Base-by-base conservation (phyloP, 345 rosid genomes). In the Hypericum androsaemum region DNA sequence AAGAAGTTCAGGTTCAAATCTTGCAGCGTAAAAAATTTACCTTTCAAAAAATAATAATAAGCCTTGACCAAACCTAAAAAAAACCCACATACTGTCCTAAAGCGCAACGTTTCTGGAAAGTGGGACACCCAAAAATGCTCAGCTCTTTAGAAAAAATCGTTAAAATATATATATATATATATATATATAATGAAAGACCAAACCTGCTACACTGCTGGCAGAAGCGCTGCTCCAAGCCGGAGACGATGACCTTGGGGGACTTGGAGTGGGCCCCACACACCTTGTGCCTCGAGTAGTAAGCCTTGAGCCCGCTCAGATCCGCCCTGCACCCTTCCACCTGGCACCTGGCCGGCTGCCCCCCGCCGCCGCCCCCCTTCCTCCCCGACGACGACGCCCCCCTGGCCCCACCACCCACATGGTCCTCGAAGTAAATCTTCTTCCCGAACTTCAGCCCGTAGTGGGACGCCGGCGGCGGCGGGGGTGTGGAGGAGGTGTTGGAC, bases 191-290 rank as follows among this genome's bases (percentile, higher is more conserved):
- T 35, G 6, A 12, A 44, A 12, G 12, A 42, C 57, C 58, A 12
- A 60, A 92, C 98, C 97, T 85, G 82, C 98, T 92, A 54, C 98
- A 92, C 77, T 92, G 98, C 65, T 92, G 97, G 72, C 97, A 89
- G 69, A 89, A 89, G 70, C 98, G 80, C 75, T 92, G 96, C 67
- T 81, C 76, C 44, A 84, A 69, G 59, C 96, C 96, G 56, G 71
- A 73, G 44, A 92, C 98, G 69, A 74, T 57, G 65, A 83, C 98
- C 50, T 49, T 77, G 7, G 95, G 71, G 52, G 94, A 70, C 73
- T 92, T 92, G 11, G 96, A 88, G 61, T 92, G 96, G 70, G 78
- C 65, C 38, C 79, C 72, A 65, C 98, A 92, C 39, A 92, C 98
- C 66, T 82, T 88, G 44, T 92, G 98, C 67, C 95, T 83, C 0